Percentiles rank a stretch among this genome's conserved stretches.
Conservation (phyloP, 2,329 filamentous ascomycete species). For the Sclerotinia borealis region DNA sequence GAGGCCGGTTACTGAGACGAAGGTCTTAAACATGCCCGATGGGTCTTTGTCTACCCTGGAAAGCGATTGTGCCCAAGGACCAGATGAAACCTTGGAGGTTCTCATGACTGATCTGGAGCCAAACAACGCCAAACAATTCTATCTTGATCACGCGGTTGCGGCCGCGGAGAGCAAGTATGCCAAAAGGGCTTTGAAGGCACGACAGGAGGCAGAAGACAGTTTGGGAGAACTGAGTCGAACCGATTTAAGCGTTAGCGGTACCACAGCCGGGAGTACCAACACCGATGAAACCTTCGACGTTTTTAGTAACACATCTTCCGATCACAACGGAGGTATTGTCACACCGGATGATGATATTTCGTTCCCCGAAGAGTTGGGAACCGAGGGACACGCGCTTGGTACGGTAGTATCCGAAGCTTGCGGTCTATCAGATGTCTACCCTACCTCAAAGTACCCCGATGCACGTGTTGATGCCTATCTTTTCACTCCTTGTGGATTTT, state of each 20-base stretch:
- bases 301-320: constrained; percentile 67
- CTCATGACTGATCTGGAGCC: constrained; percentile 67
- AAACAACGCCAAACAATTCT: constrained; percentile 66
- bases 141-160: constrained; percentile 77
- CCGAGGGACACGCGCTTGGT: constrained; percentile 88
- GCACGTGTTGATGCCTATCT: constrained; percentile 92
- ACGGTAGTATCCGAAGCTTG: constrained; percentile 87
- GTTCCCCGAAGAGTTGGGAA: constrained; percentile 70
- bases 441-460: constrained; percentile 80
- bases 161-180: constrained; percentile 78
- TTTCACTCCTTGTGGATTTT: constrained; percentile 95
- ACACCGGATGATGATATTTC: constrained; percentile 51
- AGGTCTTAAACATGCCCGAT: constrained; percentile 32
- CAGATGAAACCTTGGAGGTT: constrained; percentile 72
- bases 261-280: constrained; percentile 32
- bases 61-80: constrained; percentile 23
- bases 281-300: constrained; percentile 66
- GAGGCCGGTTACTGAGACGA: constrained; percentile 34
- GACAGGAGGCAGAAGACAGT: constrained; percentile 52
- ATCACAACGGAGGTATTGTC: constrained; percentile 52
- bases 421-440: constrained; percentile 84
- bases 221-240: constrained; percentile 52
- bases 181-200: constrained; percentile 58
- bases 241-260: constrained; percentile 36
- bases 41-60: constrained; percentile 28